Evolutionary conservation across 495 filamentous ascomycete genomes (phyloP).

Genomic region (Schizothecium vesticola): DNA sequence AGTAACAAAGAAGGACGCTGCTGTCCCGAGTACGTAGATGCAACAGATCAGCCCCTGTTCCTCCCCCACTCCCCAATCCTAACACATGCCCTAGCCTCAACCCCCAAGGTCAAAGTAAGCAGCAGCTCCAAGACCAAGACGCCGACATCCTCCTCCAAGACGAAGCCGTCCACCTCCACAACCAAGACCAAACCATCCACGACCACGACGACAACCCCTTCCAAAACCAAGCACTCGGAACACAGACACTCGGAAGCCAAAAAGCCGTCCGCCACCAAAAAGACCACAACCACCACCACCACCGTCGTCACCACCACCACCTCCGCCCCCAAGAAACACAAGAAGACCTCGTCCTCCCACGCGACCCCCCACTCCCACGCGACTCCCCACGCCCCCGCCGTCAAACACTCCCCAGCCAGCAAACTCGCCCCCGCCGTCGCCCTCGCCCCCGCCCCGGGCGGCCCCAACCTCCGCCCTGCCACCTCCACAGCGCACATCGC

Average conservation of each 20-base stretch:
- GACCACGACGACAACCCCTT: not conserved
- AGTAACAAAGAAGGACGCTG: not conserved
- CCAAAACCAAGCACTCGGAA: conserved; percentile 5
- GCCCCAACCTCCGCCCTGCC: conserved; percentile 14
- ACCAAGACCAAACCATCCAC: not conserved
- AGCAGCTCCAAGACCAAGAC: conserved; percentile 10
- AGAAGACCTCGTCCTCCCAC: not conserved
- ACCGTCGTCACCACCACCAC: not conserved
- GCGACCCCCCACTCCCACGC: conserved; percentile 11
- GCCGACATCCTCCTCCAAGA: conserved; percentile 3
- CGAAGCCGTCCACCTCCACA: not conserved
- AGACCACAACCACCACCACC: not conserved
- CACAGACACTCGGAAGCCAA: not conserved
- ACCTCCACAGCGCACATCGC: conserved; percentile 19
- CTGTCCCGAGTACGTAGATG: not conserved
- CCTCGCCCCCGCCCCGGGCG: conserved; percentile 6
- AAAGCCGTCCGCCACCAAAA: conserved; percentile 3
- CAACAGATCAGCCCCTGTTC: not conserved
- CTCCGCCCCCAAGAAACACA: not conserved
- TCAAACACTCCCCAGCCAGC: conserved; percentile 6
- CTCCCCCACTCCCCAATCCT: not conserved
- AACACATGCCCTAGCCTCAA: not conserved
- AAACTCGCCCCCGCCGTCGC: conserved; percentile 8
- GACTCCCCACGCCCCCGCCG: not conserved
- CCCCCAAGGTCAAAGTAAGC: conserved; percentile 1